Percentiles rank a stretch among this genome's conserved stretches.
These are phyloP conservation scores for Penicillium antarcticum DNA, from an alignment of 495 filamentous ascomycete genomes.

Conservation along the genomic window DNA sequence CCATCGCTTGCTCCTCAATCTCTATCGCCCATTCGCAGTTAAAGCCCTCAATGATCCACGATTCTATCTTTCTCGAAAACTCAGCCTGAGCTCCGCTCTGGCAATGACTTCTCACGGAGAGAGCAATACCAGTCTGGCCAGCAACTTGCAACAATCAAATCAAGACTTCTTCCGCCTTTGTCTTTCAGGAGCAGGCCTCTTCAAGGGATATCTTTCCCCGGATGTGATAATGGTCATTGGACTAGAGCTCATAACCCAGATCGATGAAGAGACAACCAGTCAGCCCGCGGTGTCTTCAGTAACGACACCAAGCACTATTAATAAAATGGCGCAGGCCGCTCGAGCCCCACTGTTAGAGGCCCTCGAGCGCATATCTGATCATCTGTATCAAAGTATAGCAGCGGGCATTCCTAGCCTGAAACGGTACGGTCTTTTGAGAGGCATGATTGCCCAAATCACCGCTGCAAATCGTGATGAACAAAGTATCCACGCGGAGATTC, in stretches of 20 bases:
- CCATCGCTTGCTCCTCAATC: constrained; percentile 44
- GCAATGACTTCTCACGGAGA: constrained; percentile 36
- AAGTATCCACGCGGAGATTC: constrained; percentile 3
- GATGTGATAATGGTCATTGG: constrained; percentile 29
- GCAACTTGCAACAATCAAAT: constrained; percentile 24
- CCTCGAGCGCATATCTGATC: constrained; percentile 12
- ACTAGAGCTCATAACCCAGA: constrained; percentile 39
- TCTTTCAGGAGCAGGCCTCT: constrained; percentile 38
- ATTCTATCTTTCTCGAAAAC: constrained; percentile 49
- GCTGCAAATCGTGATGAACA: constrained; percentile 3
- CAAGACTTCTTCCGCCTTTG: constrained; percentile 25
- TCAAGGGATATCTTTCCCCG: constrained; percentile 33
- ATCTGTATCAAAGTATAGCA: constrained; percentile 12
- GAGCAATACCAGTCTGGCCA: constrained; percentile 5
- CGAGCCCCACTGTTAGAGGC: constrained; percentile 11
- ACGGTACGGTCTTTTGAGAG: constrained; percentile 15
- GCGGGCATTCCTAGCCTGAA: constrained; percentile 25
- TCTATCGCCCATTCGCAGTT: constrained; percentile 45
- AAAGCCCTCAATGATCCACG: constrained; percentile 38
- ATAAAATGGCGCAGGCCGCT: constrained; percentile 11
- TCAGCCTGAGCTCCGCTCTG: constrained; percentile 41
- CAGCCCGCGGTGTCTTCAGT: constrained; percentile 1
- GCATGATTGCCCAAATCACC: constrained; percentile 15
- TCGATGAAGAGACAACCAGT: constrained; percentile 20
- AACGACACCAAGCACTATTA: not conserved